phyloP scores from a whole-genome alignment of 495 filamentous ascomycete genomes.

The Cercophora newfieldiana region DNA sequence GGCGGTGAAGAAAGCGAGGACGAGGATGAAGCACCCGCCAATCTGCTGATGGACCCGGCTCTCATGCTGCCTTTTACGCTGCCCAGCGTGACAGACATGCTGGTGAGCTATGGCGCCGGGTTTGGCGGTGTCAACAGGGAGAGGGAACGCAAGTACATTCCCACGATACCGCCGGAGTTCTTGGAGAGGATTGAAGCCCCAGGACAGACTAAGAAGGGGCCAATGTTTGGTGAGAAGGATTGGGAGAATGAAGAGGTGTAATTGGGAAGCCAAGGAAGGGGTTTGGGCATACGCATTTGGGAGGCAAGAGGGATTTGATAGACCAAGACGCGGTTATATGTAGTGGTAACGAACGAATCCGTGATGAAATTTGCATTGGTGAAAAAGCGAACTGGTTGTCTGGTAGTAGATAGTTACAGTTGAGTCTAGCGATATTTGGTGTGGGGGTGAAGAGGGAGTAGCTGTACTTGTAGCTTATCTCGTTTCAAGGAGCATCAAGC shows the following conservation, averaged over 20 bases:
- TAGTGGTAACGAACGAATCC: not conserved
- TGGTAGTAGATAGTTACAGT: no score
- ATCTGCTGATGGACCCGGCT: conserved; percentile 81
- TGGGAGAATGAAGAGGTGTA: conserved; percentile 54
- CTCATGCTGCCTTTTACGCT: conserved; percentile 92
- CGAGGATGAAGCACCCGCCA: conserved; percentile 62
- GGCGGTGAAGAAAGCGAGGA: conserved; percentile 45
- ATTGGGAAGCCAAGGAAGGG: not conserved
- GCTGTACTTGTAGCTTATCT: no score
- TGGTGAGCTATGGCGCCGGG: conserved; percentile 90
- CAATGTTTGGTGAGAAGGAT: conserved; percentile 48
- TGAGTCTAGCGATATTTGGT: no score
- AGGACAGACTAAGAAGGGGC: conserved; percentile 31
- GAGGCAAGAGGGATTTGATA: not conserved
- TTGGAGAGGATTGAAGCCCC: conserved; percentile 82
- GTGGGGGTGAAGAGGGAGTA: no score
- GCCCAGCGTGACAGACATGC: conserved; percentile 95
- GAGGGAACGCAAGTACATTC: conserved; percentile 92
- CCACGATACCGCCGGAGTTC: conserved; percentile 91
- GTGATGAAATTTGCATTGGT: not conserved
- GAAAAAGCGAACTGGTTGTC: not conserved
- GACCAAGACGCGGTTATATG: not conserved
- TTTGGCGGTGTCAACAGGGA: conserved; percentile 92
- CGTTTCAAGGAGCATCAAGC: no score
- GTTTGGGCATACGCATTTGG: conserved; percentile 8